Conservation (phyloP, 768 basidiomycete genomes). For the Filobasidium wieringae region DNA sequence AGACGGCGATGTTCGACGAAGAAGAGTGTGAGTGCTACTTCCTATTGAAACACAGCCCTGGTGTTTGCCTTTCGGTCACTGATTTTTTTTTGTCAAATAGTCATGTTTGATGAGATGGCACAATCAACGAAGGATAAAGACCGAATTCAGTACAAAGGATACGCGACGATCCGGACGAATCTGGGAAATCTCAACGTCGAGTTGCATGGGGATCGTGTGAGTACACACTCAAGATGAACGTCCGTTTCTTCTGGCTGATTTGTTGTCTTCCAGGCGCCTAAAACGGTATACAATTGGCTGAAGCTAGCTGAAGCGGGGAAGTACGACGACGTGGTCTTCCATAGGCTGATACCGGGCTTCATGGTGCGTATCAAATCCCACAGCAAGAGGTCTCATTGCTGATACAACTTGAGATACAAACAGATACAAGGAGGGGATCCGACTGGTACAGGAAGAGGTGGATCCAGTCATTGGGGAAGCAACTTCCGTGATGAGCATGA, state of each 20-base stretch:
- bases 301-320: constrained; percentile 83
- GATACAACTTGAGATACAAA: constrained; percentile 4
- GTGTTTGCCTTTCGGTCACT: not conserved
- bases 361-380: constrained; percentile 52
- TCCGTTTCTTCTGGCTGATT: not conserved
- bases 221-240: not conserved
- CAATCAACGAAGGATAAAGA: constrained; percentile 82
- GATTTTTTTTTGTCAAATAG: constrained; percentile 14
- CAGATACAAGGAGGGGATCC: constrained; percentile 98
- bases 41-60: constrained; percentile 12
- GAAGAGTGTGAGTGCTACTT: constrained; percentile 33
- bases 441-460: constrained; percentile 86
- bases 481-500: constrained; percentile 92
- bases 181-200: constrained; percentile 71
- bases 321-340: constrained; percentile 80
- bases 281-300: constrained; percentile 96
- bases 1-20: constrained; percentile 91
- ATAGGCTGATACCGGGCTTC: constrained; percentile 84
- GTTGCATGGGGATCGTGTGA: constrained; percentile 41
- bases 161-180: constrained; percentile 89
- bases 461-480: constrained; percentile 85
- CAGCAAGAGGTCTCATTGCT: not conserved
- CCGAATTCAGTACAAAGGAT: constrained; percentile 77
- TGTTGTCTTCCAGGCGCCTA: constrained; percentile 74
- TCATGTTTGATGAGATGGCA: constrained; percentile 92